Percentiles rank a stretch among this genome's conserved stretches.
Evolutionary conservation across 768 basidiomycete genomes (phyloP).

Genomic region (Cystofilobasidium bisporidii): DNA sequence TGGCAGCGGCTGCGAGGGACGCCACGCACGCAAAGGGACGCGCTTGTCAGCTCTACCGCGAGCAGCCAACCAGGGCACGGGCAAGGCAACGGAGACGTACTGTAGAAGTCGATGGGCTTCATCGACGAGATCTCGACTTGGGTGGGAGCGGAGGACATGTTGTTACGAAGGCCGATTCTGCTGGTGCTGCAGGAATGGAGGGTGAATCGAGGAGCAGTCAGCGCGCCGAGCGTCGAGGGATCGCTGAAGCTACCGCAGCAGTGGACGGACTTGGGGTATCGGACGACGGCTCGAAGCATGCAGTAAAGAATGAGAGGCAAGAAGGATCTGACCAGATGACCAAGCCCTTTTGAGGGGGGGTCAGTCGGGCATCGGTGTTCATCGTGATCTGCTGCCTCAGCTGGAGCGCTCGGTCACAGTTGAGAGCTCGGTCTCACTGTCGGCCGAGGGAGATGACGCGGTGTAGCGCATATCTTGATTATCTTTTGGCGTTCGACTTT

Average conservation of each 20-base stretch:
- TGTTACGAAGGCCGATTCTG: not conserved
- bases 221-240: too few relatives aligned
- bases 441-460: too few relatives aligned
- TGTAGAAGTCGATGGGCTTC: slow-evolving; percentile 24
- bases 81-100: not conserved
- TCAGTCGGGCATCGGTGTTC: too few relatives aligned
- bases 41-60: not conserved
- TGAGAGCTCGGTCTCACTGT: too few relatives aligned
- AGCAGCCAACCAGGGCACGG: not conserved
- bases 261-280: not conserved
- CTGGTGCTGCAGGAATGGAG: not conserved
- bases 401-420: too few relatives aligned
- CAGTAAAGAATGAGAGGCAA: not conserved
- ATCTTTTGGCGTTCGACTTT: too few relatives aligned
- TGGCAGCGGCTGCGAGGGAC: not conserved
- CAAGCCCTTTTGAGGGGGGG: too few relatives aligned
- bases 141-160: not conserved
- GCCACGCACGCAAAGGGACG: too few relatives aligned
- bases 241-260: too few relatives aligned
- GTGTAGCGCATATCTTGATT: too few relatives aligned
- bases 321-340: not conserved
- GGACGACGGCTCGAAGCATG: not conserved
- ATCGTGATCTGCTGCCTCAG: too few relatives aligned
- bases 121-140: not conserved
- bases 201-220: too few relatives aligned